phyloP scores from a whole-genome alignment of 140 eudicot genomes.

The Anethum foeniculum region DNA sequence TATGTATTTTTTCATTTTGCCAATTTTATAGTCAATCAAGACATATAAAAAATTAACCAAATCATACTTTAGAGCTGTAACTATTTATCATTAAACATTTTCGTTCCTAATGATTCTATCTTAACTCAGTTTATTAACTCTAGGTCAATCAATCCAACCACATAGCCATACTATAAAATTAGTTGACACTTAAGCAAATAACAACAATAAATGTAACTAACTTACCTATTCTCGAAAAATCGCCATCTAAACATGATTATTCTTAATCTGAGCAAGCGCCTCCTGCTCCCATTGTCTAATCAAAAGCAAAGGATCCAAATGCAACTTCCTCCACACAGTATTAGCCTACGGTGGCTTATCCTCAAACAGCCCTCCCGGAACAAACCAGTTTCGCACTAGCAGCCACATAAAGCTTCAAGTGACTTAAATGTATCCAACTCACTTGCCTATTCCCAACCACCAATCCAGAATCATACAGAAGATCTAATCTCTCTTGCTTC shows the following conservation, averaged over 20 bases:
- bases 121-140: background rate
- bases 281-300: conserved; percentile 85
- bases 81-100: too few species aligned
- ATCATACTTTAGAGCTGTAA: too few species aligned
- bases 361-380: conserved; percentile 84
- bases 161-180: background rate
- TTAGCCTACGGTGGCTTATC: conserved; percentile 90
- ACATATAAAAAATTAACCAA: background rate
- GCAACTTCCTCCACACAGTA: conserved; percentile 95
- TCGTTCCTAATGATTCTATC: too few species aligned
- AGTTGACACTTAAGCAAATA: background rate
- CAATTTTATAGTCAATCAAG: too few species aligned
- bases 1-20: too few species aligned
- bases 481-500: conserved; percentile 84
- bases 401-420: conserved; percentile 35
- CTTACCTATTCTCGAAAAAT: conserved; percentile 82
- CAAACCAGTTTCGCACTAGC: conserved; percentile 34
- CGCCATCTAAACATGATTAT: conserved; percentile 89
- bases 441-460: conserved; percentile 53
- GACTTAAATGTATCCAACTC: conserved; percentile 55
- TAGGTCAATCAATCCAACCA: background rate
- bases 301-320: conserved; percentile 81
- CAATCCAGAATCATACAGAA: conserved; percentile 78
- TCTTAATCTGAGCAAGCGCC: conserved; percentile 79
- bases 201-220: background rate